Base-by-base conservation (phyloP, 2,329 filamentous ascomycete genomes). In the Thelonectria olida region DNA sequence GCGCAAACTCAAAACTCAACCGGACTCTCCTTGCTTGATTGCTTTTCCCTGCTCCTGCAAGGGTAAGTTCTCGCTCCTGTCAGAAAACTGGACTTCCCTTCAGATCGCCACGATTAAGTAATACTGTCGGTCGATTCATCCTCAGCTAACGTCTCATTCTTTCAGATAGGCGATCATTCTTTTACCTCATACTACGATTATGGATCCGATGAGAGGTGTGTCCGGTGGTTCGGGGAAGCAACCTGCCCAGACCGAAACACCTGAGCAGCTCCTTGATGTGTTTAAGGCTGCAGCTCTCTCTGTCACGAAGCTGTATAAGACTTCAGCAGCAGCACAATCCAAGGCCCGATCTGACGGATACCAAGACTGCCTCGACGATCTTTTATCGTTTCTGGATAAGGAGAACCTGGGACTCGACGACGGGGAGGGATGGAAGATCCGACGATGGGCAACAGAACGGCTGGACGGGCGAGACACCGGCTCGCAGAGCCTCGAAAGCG, bases 261-360 rank as follows among this genome's bases (percentile, higher is more conserved):
- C 86, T 17, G 88, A 90, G 73, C 84, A 88, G 73, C 88, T 97
- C 48, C 88, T 97, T 59, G 90, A 95, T 70, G 90, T 92, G 60
- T 99, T 99, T 84, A 96, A 93, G 77, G 89, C 91, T 15, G 96
- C 96, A 31, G 96, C 96, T 19, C 84, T 97, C 31, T 97, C 93
- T 6, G 94, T 98, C 56, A 98, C 96, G 48, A 97, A 96, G 73
- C 88, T 99, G 13, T 98, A 98, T 82, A 97, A 97, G 79, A 94
- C 90, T 38, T 95, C 95, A 3, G 90, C 92, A 12, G 84, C 88
- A 28, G 91, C 92, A 49, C 90, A 96, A 75, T 84, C 90, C 50
- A 89, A 90, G 71, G 89, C 93, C 47, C 88, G 92, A 50, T 81
- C 87, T 51, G 90, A 94, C 38, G 96, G 96, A 23, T 98, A 97